Evolutionary conservation across 2,329 filamentous ascomycete species (phyloP).

Genomic region (Cercospora sp.): DNA sequence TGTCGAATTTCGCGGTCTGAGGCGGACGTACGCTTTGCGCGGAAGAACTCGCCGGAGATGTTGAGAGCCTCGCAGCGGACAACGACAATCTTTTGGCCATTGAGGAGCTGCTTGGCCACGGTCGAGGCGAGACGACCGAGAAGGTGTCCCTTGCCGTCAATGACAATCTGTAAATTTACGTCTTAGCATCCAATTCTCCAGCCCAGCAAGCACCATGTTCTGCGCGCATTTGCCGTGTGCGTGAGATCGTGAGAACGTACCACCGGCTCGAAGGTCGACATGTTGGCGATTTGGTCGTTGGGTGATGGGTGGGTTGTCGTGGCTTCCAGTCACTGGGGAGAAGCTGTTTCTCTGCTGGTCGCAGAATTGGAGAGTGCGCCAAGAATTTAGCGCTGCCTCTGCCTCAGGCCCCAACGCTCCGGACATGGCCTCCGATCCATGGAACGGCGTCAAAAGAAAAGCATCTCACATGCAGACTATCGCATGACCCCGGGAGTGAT

Average conservation of each 20-base stretch:
- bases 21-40: constrained; percentile 90
- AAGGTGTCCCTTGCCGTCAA: constrained; percentile 99
- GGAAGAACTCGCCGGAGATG: constrained; percentile 99
- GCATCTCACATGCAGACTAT: not conserved
- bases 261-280: constrained; percentile 67
- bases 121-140: constrained; percentile 97
- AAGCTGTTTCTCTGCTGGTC: not conserved
- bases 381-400: not conserved
- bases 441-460: not conserved
- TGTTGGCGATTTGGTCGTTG: constrained; percentile 46
- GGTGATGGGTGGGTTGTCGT: constrained; percentile 14
- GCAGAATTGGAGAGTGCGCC: constrained; percentile 7
- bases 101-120: constrained; percentile 98
- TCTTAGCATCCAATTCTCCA: constrained; percentile 19
- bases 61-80: constrained; percentile 99
- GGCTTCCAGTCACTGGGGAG: constrained; percentile 2
- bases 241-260: constrained; percentile 48
- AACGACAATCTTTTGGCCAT: constrained; percentile 98
- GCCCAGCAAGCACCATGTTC: not conserved
- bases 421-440: not conserved
- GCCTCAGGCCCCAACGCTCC: not conserved
- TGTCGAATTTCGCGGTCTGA: constrained; percentile 15
- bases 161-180: constrained; percentile 70
- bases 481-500: constrained; percentile 1
- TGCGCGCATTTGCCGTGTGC: not conserved